phyloP scores from a whole-genome alignment of 805 yeast genomes.

The Saturnispora gosingensis region DNA sequence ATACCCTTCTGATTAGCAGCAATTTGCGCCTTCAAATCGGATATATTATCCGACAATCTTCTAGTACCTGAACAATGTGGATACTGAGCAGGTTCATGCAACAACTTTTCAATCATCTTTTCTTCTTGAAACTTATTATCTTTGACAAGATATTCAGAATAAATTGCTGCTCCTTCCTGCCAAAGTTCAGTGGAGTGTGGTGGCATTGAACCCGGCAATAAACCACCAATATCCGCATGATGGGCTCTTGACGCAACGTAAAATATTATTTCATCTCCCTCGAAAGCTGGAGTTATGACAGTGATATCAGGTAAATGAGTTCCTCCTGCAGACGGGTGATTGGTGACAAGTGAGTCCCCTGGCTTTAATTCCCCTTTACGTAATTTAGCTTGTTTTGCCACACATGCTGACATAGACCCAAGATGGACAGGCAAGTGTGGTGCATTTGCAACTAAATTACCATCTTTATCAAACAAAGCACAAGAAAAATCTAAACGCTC shows the following conservation, averaged over 20 bases:
- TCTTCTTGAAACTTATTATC: constrained; percentile 70
- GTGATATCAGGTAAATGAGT: constrained; percentile 88
- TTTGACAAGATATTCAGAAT: constrained; percentile 63
- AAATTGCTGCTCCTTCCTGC: constrained; percentile 88
- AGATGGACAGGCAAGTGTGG: constrained; percentile 84
- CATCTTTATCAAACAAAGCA: constrained; percentile 68
- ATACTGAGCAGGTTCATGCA: constrained; percentile 65
- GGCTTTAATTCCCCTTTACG: constrained; percentile 58
- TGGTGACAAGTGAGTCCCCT: constrained; percentile 72
- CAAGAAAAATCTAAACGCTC: constrained; percentile 80
- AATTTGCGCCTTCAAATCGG: constrained; percentile 77
- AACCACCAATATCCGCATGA: constrained; percentile 94
- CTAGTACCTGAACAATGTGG: constrained; percentile 91
- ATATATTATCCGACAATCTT: constrained; percentile 70
- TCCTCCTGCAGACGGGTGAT: constrained; percentile 81
- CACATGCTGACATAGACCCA: constrained; percentile 80
- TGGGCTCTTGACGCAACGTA: constrained; percentile 94
- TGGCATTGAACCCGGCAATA: constrained; percentile 90
- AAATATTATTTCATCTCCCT: constrained; percentile 54
- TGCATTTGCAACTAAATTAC: constrained; percentile 80
- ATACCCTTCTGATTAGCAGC: constrained; percentile 89
- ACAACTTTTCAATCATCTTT: constrained; percentile 46
- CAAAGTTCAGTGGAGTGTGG: constrained; percentile 76
- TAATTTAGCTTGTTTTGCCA: constrained; percentile 49
- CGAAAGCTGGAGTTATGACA: constrained; percentile 82